Base-by-base conservation (phyloP, 192 early-diverging fungal genomes). In the Paraglomus brasilianum region DNA sequence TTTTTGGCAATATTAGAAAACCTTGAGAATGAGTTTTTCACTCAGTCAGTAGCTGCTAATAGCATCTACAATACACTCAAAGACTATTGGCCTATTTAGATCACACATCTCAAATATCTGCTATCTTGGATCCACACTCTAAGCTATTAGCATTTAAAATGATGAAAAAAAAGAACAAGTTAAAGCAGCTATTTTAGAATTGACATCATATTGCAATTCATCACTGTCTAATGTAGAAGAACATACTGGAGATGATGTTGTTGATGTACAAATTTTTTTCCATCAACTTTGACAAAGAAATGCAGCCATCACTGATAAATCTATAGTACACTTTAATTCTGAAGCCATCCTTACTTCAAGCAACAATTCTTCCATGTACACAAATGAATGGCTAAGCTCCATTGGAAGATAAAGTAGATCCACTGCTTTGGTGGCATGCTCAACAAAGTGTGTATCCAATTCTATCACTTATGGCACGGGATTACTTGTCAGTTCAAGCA, bases 401-500 rank as follows among this genome's bases (percentile, higher is more conserved):
- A 10, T 10, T 22, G 17, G 60, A 44, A 17, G 19, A 62, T 17
- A 14, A 62, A 14, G 43, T 8, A 13, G 17, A 61, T 6, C 41
- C 63, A 38, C n/a, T 65, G 17, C 13, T 38, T 15, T 62, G 19
- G 43, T 62, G 44, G 21, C 42, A 49, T 39, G 3, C 30, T 15
- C 7, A 47, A 50, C 14, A 21, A 15, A 9, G 39, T 4, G 14
- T 42, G 39, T 17, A n/a, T 42, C 38, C 14, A 8, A 60, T 13
- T 45, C 24, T 62, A 62, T 46, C 19, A 10, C 42, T 19, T 38
- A 60, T 60, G 7, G 40, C 41, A 0, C 13, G 15, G 43, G 58
- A 60, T 39, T 60, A 43, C 39, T 40, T 60, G 6, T 60, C 1
- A n/a, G 43, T 60, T 39, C 15, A 60, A 60, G 58, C 40, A 0